Percentiles rank a stretch among this genome's conserved stretches.
phyloP scores from a whole-genome alignment of 495 filamentous ascomycete genomes.

The Hypoxylon fuscum region DNA sequence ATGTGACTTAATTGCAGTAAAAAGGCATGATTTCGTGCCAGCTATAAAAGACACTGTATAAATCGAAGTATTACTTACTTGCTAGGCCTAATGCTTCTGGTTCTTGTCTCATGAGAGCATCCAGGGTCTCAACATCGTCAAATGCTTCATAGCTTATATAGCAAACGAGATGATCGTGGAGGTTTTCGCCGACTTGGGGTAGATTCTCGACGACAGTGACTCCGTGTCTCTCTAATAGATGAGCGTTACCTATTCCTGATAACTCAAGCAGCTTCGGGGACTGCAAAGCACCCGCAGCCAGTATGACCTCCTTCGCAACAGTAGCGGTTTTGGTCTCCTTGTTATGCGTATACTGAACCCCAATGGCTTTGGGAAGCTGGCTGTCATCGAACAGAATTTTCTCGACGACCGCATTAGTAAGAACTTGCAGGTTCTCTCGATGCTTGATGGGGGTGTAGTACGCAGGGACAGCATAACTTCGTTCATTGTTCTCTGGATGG shows the following conservation, averaged over 20 bases:
- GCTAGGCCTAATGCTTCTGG: slow-evolving; percentile 11
- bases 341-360: slow-evolving; percentile 54
- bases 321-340: slow-evolving; percentile 42
- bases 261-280: slow-evolving; percentile 66
- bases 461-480: slow-evolving; percentile 42
- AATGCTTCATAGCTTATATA: slow-evolving; percentile 25
- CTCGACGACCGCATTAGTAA: slow-evolving; percentile 51
- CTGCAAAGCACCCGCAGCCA: slow-evolving; percentile 63
- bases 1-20: too few relatives aligned
- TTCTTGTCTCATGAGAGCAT: slow-evolving; percentile 5
- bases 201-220: slow-evolving; percentile 58
- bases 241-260: slow-evolving; percentile 61
- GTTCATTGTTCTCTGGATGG: slow-evolving; percentile 44
- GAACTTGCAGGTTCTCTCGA: slow-evolving; percentile 51
- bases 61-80: not conserved
- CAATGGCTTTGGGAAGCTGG: slow-evolving; percentile 28
- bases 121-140: slow-evolving; percentile 23
- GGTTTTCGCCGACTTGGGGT: slow-evolving; percentile 63
- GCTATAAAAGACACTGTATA: too few relatives aligned
- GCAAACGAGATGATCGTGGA: slow-evolving; percentile 62
- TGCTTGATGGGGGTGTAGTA: slow-evolving; percentile 43
- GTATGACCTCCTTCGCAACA: slow-evolving; percentile 62
- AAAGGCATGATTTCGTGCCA: too few relatives aligned
- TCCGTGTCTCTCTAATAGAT: slow-evolving; percentile 50
- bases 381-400: slow-evolving; percentile 53